Percentiles rank a stretch among this genome's conserved stretches.
These are phyloP conservation scores for Phytophthora fragariae DNA, from an alignment of 352 stramenopile species.

Conservation along the genomic window DNA sequence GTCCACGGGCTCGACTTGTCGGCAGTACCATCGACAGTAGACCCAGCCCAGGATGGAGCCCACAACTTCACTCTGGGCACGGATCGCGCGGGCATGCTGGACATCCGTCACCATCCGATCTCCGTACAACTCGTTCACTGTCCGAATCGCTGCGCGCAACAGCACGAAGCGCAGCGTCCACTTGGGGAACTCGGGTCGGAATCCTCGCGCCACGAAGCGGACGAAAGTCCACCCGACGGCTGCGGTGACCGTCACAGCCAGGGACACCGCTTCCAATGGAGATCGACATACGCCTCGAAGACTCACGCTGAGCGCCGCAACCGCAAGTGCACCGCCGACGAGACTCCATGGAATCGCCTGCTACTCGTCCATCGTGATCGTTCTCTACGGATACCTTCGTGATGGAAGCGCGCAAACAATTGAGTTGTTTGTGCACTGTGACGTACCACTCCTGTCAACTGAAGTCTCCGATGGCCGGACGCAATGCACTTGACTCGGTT, in stretches of 20 bases:
- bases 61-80: constrained; percentile 32
- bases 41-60: constrained; percentile 34
- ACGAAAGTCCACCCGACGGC: constrained; percentile 20
- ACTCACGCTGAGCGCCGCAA: constrained; percentile 13
- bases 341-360: constrained; percentile 19
- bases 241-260: constrained; percentile 16
- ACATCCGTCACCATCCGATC: constrained; percentile 30
- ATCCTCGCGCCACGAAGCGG: constrained; percentile 34
- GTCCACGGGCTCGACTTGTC: constrained; percentile 20
- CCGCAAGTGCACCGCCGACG: background rate
- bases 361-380: constrained; percentile 13
- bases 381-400: constrained; percentile 2
- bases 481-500: background rate
- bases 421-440: background rate
- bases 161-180: constrained; percentile 58
- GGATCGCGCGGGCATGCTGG: constrained; percentile 33
- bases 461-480: constrained; percentile 3
- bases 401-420: background rate
- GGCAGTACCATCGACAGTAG: constrained; percentile 22
- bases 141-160: constrained; percentile 27
- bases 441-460: constrained; percentile 14
- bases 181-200: constrained; percentile 38
- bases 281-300: constrained; percentile 33
- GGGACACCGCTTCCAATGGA: constrained; percentile 29
- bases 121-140: constrained; percentile 30